Evolutionary conservation across 139 green algal species (phyloP).

Genomic region (Micromonas pusilla): DNA sequence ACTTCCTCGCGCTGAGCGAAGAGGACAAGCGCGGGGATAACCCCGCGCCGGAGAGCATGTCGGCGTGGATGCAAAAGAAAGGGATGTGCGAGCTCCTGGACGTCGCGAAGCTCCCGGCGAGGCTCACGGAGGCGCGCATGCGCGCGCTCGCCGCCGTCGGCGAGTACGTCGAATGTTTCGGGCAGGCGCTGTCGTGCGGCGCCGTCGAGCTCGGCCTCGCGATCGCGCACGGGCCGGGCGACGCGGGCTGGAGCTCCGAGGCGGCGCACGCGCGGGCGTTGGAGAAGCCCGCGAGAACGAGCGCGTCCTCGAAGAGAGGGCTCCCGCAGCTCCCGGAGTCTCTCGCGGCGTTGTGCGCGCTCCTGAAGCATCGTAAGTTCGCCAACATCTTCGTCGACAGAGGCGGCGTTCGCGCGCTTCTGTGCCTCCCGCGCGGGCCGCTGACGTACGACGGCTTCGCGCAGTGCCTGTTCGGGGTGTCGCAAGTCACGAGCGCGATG

Average conservation of each 20-base stretch:
- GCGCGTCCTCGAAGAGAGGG: neutral
- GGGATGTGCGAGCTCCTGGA: too few species aligned
- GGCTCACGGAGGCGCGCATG: constrained; percentile 29
- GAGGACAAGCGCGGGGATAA: neutral
- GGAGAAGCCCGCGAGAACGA: neutral
- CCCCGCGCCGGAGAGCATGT: too few species aligned
- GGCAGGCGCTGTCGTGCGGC: constrained; percentile 37
- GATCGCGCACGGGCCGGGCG: constrained; percentile 28
- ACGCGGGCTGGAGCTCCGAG: neutral
- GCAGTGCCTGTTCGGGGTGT: constrained; percentile 38
- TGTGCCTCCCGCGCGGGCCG: constrained; percentile 43
- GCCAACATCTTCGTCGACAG: constrained; percentile 53
- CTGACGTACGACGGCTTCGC: constrained; percentile 41
- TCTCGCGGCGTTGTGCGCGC: constrained; percentile 47
- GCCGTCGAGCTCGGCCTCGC: constrained; percentile 33
- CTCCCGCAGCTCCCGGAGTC: constrained; percentile 35
- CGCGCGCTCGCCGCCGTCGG: constrained; percentile 37
- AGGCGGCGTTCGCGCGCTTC: constrained; percentile 52
- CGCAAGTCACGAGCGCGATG: constrained; percentile 45
- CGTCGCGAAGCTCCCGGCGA: constrained; percentile 11
- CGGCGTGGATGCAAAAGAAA: neutral
- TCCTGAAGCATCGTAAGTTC: constrained; percentile 59
- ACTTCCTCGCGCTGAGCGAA: too few species aligned
- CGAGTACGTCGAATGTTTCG: constrained; percentile 53
- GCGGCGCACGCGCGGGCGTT: neutral